Evolutionary conservation across 768 basidiomycete species (phyloP).

Genomic region (Amanita inopinata): DNA sequence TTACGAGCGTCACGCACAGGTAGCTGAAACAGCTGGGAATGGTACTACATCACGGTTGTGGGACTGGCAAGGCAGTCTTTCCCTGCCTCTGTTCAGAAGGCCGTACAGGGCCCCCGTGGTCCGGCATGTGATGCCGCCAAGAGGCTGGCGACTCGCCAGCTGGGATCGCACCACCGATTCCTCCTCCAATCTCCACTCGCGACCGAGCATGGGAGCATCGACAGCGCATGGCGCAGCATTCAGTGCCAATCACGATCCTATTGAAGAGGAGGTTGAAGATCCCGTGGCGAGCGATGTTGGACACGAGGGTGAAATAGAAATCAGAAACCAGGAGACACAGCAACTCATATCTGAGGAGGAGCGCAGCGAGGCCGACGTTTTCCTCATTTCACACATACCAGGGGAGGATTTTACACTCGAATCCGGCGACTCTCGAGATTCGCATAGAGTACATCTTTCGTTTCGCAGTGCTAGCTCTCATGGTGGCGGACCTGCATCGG

Average conservation of each 20-base stretch:
- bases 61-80: neutral
- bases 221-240: neutral
- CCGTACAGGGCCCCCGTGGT: neutral
- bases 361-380: neutral
- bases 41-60: neutral
- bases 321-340: conserved; percentile 1
- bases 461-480: neutral
- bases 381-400: conserved; percentile 5
- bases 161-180: neutral
- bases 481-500: neutral
- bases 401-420: conserved; percentile 4
- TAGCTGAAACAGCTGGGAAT: neutral
- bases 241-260: neutral
- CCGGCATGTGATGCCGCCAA: neutral
- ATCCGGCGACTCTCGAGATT: neutral
- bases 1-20: neutral
- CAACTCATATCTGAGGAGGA: conserved; percentile 1
- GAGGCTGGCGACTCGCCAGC: neutral
- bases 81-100: neutral
- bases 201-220: neutral
- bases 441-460: too few species aligned
- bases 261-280: conserved; percentile 1
- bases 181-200: neutral
- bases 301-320: neutral
- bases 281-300: neutral